These are phyloP conservation scores for Mortierella sp. DNA, from an alignment of 371 early-diverging fungal genomes.

Conservation along the genomic window DNA sequence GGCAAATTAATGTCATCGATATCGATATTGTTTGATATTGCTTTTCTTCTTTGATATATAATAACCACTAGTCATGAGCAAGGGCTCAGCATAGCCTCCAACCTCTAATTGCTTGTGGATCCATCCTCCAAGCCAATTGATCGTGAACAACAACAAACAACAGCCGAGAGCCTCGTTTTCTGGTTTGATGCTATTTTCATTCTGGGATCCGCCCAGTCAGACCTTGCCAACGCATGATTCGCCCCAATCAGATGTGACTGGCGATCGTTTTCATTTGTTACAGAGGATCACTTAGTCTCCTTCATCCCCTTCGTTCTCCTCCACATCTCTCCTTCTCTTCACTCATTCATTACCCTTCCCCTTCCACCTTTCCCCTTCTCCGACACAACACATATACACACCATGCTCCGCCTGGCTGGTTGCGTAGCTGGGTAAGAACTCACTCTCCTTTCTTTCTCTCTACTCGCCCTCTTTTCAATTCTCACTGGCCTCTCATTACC, in stretches of 20 bases:
- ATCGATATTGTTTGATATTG: too few species aligned
- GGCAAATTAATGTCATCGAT: too few species aligned
- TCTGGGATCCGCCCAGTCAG: conserved; percentile 9
- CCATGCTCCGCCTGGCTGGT: conserved; percentile 43
- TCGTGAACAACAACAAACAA: background rate
- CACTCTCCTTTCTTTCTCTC: background rate
- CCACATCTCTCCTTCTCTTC: background rate
- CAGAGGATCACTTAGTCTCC: background rate
- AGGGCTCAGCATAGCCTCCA: background rate
- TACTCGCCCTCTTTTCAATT: background rate
- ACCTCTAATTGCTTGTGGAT: background rate
- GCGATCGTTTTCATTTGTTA: background rate
- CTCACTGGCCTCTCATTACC: background rate
- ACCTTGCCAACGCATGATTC: conserved; percentile 16
- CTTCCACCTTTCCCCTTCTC: conserved; percentile 1
- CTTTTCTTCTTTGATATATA: too few species aligned
- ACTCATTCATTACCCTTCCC: background rate
- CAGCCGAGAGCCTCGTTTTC: conserved; percentile 13
- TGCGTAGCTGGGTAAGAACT: conserved; percentile 52
- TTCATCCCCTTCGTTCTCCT: background rate
- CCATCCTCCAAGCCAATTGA: background rate
- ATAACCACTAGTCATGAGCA: too few species aligned
- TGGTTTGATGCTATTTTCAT: background rate
- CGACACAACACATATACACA: background rate
- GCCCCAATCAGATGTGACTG: conserved; percentile 17